A percentile compares a stretch with the other conserved stretches of the same genome.
Conservation (phyloP, 2,329 filamentous ascomycete species). For the Ceratocystis cubensis region DNA sequence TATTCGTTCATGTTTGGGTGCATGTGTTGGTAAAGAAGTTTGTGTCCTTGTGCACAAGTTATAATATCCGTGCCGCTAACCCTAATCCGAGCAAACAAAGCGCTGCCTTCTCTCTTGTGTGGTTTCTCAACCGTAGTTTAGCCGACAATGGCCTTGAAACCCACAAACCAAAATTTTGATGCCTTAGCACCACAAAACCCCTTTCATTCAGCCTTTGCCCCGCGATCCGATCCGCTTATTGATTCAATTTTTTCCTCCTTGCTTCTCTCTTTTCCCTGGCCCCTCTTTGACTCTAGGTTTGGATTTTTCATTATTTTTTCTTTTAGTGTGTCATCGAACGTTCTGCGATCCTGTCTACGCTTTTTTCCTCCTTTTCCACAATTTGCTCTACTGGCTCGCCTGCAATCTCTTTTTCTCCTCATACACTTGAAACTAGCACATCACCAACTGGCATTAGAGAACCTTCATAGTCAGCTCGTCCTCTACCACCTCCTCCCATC, state of each 20-base stretch:
- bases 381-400: slow-evolving; percentile 14
- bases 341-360: slow-evolving; percentile 11
- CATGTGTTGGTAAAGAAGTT: background rate
- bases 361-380: slow-evolving; percentile 18
- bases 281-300: slow-evolving; percentile 16
- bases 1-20: background rate
- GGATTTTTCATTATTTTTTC: slow-evolving; percentile 10
- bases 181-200: background rate
- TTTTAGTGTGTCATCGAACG: slow-evolving; percentile 11
- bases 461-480: slow-evolving; percentile 11
- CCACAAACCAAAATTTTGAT: slow-evolving; percentile 7
- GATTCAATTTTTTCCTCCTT: slow-evolving; percentile 20
- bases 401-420: slow-evolving; percentile 16
- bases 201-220: background rate
- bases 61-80: background rate
- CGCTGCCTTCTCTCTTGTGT: background rate
- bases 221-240: background rate
- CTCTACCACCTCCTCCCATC: slow-evolving; percentile 19
- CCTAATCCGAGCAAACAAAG: slow-evolving; percentile 2
- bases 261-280: slow-evolving; percentile 19
- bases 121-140: background rate
- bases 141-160: background rate
- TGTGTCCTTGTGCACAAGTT: background rate
- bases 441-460: slow-evolving; percentile 6
- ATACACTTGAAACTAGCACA: slow-evolving; percentile 16